Evolutionary conservation across 345 rosid species (phyloP).

Genomic region (Mangifera indica): DNA sequence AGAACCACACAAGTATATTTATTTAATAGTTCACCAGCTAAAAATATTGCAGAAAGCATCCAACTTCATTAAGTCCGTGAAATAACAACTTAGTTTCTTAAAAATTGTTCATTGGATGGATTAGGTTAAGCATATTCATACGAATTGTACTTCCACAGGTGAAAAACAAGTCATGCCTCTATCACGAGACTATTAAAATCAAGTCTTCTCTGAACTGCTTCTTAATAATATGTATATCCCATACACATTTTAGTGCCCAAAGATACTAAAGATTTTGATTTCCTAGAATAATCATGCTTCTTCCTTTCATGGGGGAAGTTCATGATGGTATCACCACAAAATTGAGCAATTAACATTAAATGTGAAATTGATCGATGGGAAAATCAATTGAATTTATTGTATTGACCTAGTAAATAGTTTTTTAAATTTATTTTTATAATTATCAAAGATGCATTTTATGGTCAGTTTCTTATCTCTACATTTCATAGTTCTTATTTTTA

Average conservation of each 20-base stretch:
- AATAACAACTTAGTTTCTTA: background rate
- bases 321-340: background rate
- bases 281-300: background rate
- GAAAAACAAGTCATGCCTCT: background rate
- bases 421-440: too few relatives aligned
- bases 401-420: too few relatives aligned
- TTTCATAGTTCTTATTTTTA: too few relatives aligned
- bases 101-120: background rate
- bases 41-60: slow-evolving; percentile 7
- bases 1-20: background rate
- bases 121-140: background rate
- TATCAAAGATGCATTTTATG: too few relatives aligned
- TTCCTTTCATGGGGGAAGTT: background rate
- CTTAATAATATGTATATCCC: background rate
- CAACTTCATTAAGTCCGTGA: background rate
- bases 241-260: background rate
- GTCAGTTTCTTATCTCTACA: too few relatives aligned
- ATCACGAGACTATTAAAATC: background rate
- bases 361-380: too few relatives aligned
- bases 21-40: background rate
- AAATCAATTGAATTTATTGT: too few relatives aligned
- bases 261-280: background rate
- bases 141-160: background rate
- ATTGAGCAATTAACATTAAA: background rate
- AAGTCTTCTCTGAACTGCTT: background rate